Percentiles rank a stretch among this genome's conserved stretches.
These are phyloP conservation scores for Phytophthora hybrid DNA, from an alignment of 352 stramenopile genomes.

Conservation along the genomic window DNA sequence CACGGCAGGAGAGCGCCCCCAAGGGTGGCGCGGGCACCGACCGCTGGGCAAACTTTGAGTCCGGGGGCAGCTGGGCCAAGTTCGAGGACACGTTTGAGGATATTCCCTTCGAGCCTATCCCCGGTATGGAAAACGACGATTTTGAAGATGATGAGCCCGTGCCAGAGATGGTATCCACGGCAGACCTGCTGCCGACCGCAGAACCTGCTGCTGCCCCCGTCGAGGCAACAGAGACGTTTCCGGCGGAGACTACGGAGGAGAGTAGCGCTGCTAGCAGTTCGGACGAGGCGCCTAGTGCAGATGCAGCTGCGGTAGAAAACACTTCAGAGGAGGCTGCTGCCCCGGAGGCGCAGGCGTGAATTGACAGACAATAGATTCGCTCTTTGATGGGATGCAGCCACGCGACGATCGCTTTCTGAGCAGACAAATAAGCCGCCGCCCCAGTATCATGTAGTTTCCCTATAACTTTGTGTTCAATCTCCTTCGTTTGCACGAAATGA, in stretches of 20 bases:
- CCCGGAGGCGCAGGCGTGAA: slow-evolving; percentile 47
- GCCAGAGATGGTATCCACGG: slow-evolving; percentile 35
- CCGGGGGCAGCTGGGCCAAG: slow-evolving; percentile 66
- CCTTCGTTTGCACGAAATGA: slow-evolving; percentile 4
- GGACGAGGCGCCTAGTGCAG: slow-evolving; percentile 39
- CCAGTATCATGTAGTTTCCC: slow-evolving; percentile 45
- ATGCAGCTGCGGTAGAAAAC: slow-evolving; percentile 41
- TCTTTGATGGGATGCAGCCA: slow-evolving; percentile 40
- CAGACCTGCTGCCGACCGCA: slow-evolving; percentile 24
- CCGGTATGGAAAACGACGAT: slow-evolving; percentile 50
- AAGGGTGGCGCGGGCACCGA: slow-evolving; percentile 34
- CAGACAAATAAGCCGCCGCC: slow-evolving; percentile 35
- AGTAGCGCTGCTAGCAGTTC: slow-evolving; percentile 35
- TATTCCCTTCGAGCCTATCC: slow-evolving; percentile 63
- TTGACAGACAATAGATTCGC: slow-evolving; percentile 58
- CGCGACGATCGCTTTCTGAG: slow-evolving; percentile 26
- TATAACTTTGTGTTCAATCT: slow-evolving; percentile 33
- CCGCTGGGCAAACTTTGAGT: slow-evolving; percentile 78
- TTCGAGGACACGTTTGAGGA: slow-evolving; percentile 76
- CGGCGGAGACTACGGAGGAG: slow-evolving; percentile 20
- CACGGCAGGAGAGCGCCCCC: slow-evolving; percentile 37
- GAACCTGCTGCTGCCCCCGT: slow-evolving; percentile 9
- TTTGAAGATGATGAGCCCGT: slow-evolving; percentile 47
- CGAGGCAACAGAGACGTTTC: slow-evolving; percentile 1
- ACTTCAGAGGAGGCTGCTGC: slow-evolving; percentile 39